These are phyloP conservation scores for Schrenkiella parvula DNA, from an alignment of 345 rosid species.

Conservation along the genomic window DNA sequence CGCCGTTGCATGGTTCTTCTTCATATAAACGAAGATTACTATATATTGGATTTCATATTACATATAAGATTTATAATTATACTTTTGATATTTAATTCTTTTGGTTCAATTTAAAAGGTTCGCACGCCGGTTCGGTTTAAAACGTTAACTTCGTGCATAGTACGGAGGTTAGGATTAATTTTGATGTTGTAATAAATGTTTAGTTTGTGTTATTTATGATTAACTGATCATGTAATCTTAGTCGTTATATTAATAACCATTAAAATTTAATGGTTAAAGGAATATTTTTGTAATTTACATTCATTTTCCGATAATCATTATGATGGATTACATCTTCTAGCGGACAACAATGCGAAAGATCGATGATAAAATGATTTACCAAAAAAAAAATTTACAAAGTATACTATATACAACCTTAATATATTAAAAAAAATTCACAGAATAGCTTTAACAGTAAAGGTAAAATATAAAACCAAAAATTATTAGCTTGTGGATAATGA, in stretches of 20 bases:
- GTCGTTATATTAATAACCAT: slow-evolving; percentile 12
- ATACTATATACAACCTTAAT: neutral
- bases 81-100: neutral
- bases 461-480: too few species aligned
- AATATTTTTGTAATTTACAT: neutral
- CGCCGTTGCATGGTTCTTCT: slow-evolving; percentile 28
- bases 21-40: slow-evolving; percentile 12
- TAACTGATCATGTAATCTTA: slow-evolving; percentile 5
- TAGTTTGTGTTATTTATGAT: slow-evolving; percentile 16
- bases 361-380: neutral
- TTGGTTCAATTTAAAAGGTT: neutral
- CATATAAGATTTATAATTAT: neutral
- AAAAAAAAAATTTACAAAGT: neutral
- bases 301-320: too few species aligned
- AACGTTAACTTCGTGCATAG: slow-evolving; percentile 19
- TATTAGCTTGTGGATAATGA: neutral
- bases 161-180: slow-evolving; percentile 23
- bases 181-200: slow-evolving; percentile 16
- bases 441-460: neutral
- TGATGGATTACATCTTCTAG: neutral
- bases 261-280: neutral
- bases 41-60: neutral
- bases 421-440: neutral
- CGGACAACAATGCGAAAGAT: neutral
- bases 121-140: neutral